Evolutionary conservation across 768 basidiomycete species (phyloP), one percentile per base, ranked within the genome.

Genomic region (Panaeolus cyanescens): DNA sequence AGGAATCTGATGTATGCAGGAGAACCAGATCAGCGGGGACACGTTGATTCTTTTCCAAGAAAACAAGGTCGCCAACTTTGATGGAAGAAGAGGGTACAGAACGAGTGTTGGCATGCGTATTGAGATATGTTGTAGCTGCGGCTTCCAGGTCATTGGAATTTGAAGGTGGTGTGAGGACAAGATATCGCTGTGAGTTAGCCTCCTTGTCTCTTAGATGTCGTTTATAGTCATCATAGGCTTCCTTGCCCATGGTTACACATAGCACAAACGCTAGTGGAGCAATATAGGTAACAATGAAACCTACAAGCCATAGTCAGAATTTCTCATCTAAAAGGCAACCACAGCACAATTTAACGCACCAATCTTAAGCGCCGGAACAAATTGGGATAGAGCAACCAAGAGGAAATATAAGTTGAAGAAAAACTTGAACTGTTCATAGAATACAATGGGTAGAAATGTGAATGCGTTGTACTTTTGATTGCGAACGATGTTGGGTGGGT

Each of bases 381-480:
- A 97, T 74, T 99, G 97, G 8, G 92, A 95, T 7, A 99, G 81
- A 0, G 97, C 97, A 34, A 99, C 97, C 22, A 99, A 88, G 10
- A 99, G 85, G 72, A 99, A 99, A 75, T 99, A 99, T 6, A 98
- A 83, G 72, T 99, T 99, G 87, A 97, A 99, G 80, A 99, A 99
- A 82, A 96, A 98, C 76, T 98, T 99, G 89, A 99, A 99, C 73
- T 99, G 96, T 74, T 99, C 96, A 74, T 98, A 99, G 73, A 99
- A 87, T 45, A 99, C 96, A 65, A 98, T 85, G 3, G 97, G 97
- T 9, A 99, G 84, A 81, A 99, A 99, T n/a, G 93, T 95, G 77
- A 93, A 85, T 58, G 92, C 81, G 72, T 96, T 96, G 83, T 99
- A 99, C 79, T 99, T 99, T 75, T 99, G 96, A 69, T 99, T 99